Percentiles rank a stretch among this genome's conserved stretches.
phyloP scores from a whole-genome alignment of 495 filamentous ascomycete genomes.

The Chlorociboria aeruginascens region DNA sequence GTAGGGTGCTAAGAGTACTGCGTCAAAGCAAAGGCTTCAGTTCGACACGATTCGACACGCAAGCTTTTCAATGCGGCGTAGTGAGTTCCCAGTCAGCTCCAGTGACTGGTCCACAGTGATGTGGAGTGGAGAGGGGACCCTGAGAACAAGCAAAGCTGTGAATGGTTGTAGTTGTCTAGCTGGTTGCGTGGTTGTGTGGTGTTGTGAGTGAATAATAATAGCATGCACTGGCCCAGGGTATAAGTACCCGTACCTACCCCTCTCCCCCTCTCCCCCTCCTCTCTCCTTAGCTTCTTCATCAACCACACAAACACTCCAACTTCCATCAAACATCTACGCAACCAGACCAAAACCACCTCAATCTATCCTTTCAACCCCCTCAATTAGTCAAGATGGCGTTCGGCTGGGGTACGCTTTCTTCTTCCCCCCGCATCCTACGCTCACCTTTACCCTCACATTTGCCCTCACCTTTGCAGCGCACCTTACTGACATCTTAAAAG shows the following conservation, averaged over 20 bases:
- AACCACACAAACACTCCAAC: background rate
- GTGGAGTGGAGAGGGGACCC: no score
- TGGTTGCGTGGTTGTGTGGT: background rate
- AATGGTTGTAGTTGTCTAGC: background rate
- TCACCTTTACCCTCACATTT: background rate
- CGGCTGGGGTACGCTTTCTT: constrained; percentile 17
- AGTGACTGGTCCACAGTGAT: no score
- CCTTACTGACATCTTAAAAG: constrained; percentile 4
- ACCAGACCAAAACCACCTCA: background rate
- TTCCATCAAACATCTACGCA: background rate
- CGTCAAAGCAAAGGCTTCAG: no score
- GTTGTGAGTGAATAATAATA: background rate
- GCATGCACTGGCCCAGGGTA: background rate
- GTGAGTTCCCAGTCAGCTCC: no score
- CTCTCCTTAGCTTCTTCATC: background rate
- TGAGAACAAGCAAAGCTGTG: background rate
- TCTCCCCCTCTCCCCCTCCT: background rate
- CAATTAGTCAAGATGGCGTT: constrained; percentile 17
- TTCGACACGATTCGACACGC: no score
- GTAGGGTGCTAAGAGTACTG: no score
- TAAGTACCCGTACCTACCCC: background rate
- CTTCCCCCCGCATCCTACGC: background rate
- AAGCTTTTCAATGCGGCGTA: no score
- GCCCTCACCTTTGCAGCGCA: background rate
- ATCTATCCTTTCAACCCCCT: background rate